Evolutionary conservation across 805 yeast species (phyloP).

Genomic region (Nakazawaea ernobii): DNA sequence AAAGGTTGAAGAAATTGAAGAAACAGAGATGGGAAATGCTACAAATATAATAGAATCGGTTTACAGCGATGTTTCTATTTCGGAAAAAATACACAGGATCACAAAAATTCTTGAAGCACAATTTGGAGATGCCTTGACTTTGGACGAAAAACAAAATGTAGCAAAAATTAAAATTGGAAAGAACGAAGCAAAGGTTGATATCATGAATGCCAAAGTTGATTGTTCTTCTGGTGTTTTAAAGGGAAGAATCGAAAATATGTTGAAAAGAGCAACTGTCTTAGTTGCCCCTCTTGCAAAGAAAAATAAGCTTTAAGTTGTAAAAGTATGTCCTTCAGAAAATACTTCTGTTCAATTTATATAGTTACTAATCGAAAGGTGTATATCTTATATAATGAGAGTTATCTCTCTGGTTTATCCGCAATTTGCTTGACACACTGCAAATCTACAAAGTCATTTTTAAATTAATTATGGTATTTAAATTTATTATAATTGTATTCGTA

Average conservation of each 20-base stretch:
- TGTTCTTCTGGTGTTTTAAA: constrained; percentile 72
- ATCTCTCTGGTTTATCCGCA: no score
- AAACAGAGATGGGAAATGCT: neutral
- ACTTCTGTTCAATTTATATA: no score
- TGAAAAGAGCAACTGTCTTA: constrained; percentile 70
- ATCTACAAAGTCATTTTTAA: no score
- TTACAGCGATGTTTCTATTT: constrained; percentile 25
- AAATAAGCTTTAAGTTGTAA: constrained; percentile 15
- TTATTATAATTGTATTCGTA: neutral
- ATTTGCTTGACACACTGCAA: no score
- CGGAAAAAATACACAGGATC: constrained; percentile 47
- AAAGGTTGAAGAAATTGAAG: constrained; percentile 9
- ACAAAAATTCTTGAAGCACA: constrained; percentile 68
- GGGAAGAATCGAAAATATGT: constrained; percentile 76
- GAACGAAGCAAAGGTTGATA: constrained; percentile 64
- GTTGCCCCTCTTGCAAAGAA: constrained; percentile 75
- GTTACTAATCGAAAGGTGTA: no score
- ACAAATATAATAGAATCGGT: neutral
- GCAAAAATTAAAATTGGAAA: constrained; percentile 70
- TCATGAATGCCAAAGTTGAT: constrained; percentile 53
- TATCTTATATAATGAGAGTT: no score
- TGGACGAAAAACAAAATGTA: constrained; percentile 33
- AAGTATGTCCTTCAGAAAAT: neutral
- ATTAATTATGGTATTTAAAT: neutral
- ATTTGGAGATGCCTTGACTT: constrained; percentile 70